Percentiles rank a stretch among this genome's conserved stretches.
Conservation (phyloP, 202 grass and related monocot genomes). For the Setaria italica region DNA sequence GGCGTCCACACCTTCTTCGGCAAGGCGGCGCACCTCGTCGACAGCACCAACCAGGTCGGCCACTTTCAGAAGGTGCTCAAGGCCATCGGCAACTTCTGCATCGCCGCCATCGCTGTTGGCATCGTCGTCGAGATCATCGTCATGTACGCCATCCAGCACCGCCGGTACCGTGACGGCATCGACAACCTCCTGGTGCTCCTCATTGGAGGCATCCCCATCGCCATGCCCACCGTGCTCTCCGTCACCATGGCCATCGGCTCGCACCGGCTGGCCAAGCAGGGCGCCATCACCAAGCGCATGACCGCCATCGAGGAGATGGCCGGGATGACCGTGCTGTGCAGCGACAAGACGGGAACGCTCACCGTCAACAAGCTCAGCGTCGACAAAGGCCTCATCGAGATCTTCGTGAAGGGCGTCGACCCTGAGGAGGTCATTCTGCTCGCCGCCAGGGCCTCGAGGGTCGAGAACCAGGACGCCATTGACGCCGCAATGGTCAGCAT, state of each 20-base stretch:
- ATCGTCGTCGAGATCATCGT: constrained; percentile 70
- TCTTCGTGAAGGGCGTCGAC: constrained; percentile 52
- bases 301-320: constrained; percentile 99
- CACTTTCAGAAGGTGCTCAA: constrained; percentile 95
- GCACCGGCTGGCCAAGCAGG: constrained; percentile 67
- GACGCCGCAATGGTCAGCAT: constrained; percentile 85
- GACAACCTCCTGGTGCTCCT: constrained; percentile 93
- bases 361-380: constrained; percentile 90
- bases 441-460: constrained; percentile 76
- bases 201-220: constrained; percentile 94
- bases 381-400: constrained; percentile 71
- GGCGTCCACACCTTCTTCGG: constrained; percentile 96
- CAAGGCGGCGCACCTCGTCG: constrained; percentile 91
- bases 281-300: constrained; percentile 97
- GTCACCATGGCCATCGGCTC: constrained; percentile 99
- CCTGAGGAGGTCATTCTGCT: constrained; percentile 51
- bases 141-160: constrained; percentile 87
- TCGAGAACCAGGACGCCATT: constrained; percentile 98
- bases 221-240: constrained; percentile 92
- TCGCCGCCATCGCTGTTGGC: constrained; percentile 67
- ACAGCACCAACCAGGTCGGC: constrained; percentile 84
- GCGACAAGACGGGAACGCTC: constrained; percentile 96
- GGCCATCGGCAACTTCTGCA: constrained; percentile 96
- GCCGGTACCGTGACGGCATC: constrained; percentile 81
- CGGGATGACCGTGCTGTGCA: constrained; percentile 86